Conservation (phyloP, 2,329 filamentous ascomycete species). For the Penicillium concentricum region DNA sequence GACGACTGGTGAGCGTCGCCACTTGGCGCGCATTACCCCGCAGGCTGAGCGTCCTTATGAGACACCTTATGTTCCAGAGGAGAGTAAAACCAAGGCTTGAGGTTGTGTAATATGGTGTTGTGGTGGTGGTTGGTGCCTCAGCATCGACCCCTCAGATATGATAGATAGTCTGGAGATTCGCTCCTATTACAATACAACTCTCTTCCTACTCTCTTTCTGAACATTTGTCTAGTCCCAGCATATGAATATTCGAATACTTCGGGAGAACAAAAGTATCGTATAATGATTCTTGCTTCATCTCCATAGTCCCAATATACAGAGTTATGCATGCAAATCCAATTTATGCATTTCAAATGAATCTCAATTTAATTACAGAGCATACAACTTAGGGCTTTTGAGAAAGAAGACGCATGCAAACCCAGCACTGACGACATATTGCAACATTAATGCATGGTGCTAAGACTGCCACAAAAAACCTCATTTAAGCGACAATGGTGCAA, state of each 20-base stretch:
- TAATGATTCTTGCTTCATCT: neutral
- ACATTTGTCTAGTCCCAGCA: no score
- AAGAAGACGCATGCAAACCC: neutral
- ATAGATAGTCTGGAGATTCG: no score
- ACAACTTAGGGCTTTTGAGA: neutral
- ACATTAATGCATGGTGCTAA: neutral
- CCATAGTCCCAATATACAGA: neutral
- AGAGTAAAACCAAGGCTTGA: neutral
- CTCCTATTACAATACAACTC: no score
- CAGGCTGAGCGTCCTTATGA: slow-evolving; percentile 29
- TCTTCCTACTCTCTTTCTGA: no score
- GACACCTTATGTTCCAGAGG: slow-evolving; percentile 16
- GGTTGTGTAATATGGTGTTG: neutral
- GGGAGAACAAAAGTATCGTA: neutral
- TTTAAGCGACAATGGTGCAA: neutral
- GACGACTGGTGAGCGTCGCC: slow-evolving; percentile 29
- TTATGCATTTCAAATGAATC: no score
- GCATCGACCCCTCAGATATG: no score
- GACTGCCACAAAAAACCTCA: neutral
- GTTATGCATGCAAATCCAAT: neutral
- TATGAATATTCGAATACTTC: neutral
- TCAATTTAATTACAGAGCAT: no score
- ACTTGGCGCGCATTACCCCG: slow-evolving; percentile 30
- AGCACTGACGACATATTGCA: neutral
- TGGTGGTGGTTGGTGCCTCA: no score